Evolutionary conservation across 257 asterid species (phyloP), one percentile per base, ranked within the genome.

Genomic region (Ophiorrhiza pumila): DNA sequence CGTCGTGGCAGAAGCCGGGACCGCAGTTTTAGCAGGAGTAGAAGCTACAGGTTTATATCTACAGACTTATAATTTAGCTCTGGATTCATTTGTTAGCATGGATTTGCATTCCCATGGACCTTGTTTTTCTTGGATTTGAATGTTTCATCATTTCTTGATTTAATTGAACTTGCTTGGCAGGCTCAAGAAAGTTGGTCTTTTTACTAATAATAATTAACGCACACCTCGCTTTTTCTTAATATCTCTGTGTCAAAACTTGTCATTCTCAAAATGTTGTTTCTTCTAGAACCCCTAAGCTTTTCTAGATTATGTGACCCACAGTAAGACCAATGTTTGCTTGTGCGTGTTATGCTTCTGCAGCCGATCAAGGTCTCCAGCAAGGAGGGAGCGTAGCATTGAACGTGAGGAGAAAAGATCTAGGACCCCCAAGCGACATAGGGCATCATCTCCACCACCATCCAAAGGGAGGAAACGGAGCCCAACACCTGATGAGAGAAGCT

Each of bases 361-460:
- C 75, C 85, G 80, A 75, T 86, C 91, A 14, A 86, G 85, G 80
- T 84, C 91, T 53, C 89, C 87, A 13, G 72, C 70, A 62, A 82
- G 74, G 80, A 79, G 84, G 75, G 89, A 82, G 34, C 86, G 78
- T 23, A 77, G 87, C 67, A 65, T 82, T 50, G 89, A 84, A 37
- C 80, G 42, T 10, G 83, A 68, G 47, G 87, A 81, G 68, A 80
- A 80, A 82, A 83, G 85, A 70, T 84, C 91, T n/a, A 80, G 86
- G 75, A 86, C 82, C 78, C 88, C 86, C 14, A 80, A 74, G 71
- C 79, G 77, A 23, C 87, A 72, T 47, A 79, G 83, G 63, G 41
- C 73, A 55, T 77, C 85, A 4, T 76, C 86, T 46, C 85, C 84
- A 29, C 86, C 81, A 72, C 82, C 81, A 60, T 76, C 82, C 18